Conservation (phyloP, 176 grass and related monocot species). For the Eragrostis nindensis region DNA sequence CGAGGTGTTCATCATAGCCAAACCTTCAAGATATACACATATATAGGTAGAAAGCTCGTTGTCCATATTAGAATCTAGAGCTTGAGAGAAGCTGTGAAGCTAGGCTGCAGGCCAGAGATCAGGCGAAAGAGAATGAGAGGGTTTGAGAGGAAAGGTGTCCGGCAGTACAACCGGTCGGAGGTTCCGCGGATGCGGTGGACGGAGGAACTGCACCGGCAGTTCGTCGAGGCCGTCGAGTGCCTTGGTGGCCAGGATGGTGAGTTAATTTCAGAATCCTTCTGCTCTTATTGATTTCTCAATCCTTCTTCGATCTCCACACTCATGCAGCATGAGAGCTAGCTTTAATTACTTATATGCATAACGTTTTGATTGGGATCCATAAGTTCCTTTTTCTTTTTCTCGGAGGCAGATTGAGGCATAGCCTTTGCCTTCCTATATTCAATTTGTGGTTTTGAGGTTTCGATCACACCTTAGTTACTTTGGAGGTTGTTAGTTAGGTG, state of each 20-base stretch:
- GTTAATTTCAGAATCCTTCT: conserved; percentile 27
- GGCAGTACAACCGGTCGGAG: conserved; percentile 90
- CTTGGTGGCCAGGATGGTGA: conserved; percentile 80
- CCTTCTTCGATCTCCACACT: neutral
- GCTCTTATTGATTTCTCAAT: neutral
- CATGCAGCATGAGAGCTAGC: neutral
- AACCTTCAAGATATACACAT: conserved; percentile 10
- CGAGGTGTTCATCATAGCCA: conserved; percentile 12
- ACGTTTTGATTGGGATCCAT: neutral
- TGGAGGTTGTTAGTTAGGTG: conserved; percentile 18
- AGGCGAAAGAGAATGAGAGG: conserved; percentile 45
- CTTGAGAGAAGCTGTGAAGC: conserved; percentile 30
- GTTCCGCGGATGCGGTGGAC: conserved; percentile 86
- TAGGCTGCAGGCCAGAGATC: neutral
- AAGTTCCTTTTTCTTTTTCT: neutral
- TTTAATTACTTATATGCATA: neutral
- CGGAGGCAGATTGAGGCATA: neutral
- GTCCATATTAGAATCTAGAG: conserved; percentile 35
- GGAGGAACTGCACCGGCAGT: conserved; percentile 83
- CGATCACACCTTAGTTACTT: neutral
- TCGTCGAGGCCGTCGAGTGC: conserved; percentile 70
- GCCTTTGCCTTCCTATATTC: neutral
- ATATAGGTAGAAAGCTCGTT: neutral
- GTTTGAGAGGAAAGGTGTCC: conserved; percentile 65
- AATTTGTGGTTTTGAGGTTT: neutral